Evolutionary conservation across 1,284 basidiomycete genomes (phyloP), one percentile per base, ranked within the genome.

Genomic region (Sporisorium iseilematis-ciliati): DNA sequence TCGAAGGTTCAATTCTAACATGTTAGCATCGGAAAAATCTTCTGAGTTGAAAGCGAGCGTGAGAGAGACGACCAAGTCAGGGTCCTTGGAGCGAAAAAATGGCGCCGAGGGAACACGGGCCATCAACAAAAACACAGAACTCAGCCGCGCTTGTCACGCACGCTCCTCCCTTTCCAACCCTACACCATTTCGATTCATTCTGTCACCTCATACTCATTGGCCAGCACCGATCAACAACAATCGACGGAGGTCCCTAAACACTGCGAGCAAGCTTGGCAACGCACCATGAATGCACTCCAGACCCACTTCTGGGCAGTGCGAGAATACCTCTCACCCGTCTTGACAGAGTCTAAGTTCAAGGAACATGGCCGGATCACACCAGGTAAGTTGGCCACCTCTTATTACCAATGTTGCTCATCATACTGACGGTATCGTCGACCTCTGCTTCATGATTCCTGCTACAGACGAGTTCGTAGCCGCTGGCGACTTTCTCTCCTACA

Each of bases 331-430:
- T 94, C 94, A 69, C 96, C 96, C 51, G 95, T 98, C 33, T 89
- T 99, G 79, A 92, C 92, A 84, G 96, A 99, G 88, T 95, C 93
- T 88, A 98, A 98, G 86, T 99, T 99, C 89, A 98, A 97, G 86
- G 96, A 99, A 86, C 94, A 97, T 84, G 96, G 96, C 12, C 89
- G 95, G 60, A 96, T 97, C 83, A 97, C 93, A 18, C 95, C 95
- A 72, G 95, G 94, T 96, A 72, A 55, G 90, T 62, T 20, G 85
- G 29, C 14, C 38, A 29, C 7, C 7, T 1, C 8, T 21, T 7
- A 3, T n/a, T 26, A 7, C 18, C 16, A 7, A 18, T 26, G 18
- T 29, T 31, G n/a, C 29, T 31, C 29, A 29, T 10, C 23, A 41
- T 4, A 12, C 38, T 53, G 38, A 53, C 51, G 1, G 16, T 16